Conservation (phyloP, 148 eudicot genomes). For the Selenicereus undatus region DNA sequence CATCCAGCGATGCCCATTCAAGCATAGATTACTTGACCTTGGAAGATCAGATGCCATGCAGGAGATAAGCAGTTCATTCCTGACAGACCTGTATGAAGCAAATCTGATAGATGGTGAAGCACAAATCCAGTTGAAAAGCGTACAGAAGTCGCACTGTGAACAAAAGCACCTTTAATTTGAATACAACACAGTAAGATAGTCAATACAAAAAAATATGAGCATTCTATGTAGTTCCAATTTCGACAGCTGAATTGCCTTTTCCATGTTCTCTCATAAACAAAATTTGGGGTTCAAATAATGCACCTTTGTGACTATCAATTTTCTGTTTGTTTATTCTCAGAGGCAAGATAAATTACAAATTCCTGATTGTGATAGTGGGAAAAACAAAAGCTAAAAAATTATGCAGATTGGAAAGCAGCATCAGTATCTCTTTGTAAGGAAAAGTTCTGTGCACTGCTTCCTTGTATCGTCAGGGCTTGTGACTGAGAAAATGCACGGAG, state of each 20-base stretch:
- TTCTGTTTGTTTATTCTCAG: not conserved
- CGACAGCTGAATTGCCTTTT: no score
- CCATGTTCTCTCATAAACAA: no score
- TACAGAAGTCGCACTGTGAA: not conserved
- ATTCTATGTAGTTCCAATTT: no score
- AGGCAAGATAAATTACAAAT: not conserved
- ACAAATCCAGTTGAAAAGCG: not conserved
- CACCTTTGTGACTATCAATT: not conserved
- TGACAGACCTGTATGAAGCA: no score
- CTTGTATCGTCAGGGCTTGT: constrained; percentile 84
- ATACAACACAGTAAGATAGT: not conserved
- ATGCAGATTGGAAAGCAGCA: not conserved
- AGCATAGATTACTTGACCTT: no score
- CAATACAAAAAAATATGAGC: not conserved
- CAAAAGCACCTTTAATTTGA: not conserved
- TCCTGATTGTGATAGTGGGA: not conserved
- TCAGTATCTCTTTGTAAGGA: constrained; percentile 48
- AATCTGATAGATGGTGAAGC: no score
- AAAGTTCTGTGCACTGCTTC: constrained; percentile 69
- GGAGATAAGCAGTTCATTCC: no score
- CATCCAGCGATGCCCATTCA: no score
- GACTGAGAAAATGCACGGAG: constrained; percentile 40
- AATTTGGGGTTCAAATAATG: no score
- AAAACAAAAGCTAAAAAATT: not conserved
- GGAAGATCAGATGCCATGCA: no score